These are phyloP conservation scores for Elymus sibiricus DNA, from an alignment of 176 grass and related monocot genomes.

Conservation along the genomic window DNA sequence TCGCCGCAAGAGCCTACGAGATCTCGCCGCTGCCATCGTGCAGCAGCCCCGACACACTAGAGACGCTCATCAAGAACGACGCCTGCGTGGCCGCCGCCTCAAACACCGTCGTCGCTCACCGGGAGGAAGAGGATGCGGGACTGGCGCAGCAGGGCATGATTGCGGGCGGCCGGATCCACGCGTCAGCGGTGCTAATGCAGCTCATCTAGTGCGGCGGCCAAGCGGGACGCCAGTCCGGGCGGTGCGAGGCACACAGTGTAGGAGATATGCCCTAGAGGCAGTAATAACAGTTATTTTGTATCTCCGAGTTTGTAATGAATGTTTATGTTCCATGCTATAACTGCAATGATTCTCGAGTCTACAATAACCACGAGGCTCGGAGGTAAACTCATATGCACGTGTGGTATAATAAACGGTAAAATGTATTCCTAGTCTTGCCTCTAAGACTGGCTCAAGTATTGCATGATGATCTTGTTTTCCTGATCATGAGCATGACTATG, in stretches of 20 bases:
- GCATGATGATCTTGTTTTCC: no score
- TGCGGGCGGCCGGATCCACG: slow-evolving; percentile 45
- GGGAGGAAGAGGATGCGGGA: neutral
- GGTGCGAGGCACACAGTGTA: neutral
- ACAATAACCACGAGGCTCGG: no score
- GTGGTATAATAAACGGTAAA: no score
- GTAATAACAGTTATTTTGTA: no score
- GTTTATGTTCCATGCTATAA: no score
- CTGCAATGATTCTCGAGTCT: no score
- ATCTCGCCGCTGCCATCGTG: slow-evolving; percentile 70
- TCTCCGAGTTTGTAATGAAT: no score
- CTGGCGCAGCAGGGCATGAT: neutral
- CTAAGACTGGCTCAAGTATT: no score
- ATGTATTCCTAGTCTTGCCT: no score
- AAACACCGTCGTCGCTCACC: neutral
- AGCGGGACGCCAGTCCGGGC: neutral
- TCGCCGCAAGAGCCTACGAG: slow-evolving; percentile 16
- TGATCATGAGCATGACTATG: no score
- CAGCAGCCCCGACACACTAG: slow-evolving; percentile 51
- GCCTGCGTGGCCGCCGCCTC: neutral
- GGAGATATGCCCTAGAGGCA: no score
- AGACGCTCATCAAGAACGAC: slow-evolving; percentile 47
- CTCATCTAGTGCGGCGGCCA: slow-evolving; percentile 67
- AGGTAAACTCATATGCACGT: no score
- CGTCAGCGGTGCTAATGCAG: slow-evolving; percentile 67